A percentile compares a stretch with the other conserved stretches of the same genome.
Evolutionary conservation across 129 eudicot genomes (phyloP).

Genomic region (Smallanthus sonchifolius): DNA sequence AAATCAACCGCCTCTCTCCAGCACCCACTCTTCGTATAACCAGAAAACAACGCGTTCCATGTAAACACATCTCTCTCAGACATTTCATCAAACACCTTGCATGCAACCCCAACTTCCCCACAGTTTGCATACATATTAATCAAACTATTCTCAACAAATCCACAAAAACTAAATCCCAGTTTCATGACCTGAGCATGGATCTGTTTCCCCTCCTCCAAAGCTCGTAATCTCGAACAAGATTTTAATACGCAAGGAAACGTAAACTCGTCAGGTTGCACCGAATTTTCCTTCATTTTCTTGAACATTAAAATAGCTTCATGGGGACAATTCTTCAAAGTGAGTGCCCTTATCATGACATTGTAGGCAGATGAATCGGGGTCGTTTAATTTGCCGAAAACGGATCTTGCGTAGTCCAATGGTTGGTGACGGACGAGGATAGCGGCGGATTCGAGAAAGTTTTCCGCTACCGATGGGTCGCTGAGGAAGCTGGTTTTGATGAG

Average conservation of each 20-base stretch:
- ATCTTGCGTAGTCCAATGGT: conserved; percentile 39
- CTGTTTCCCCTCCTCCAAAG: conserved; percentile 43
- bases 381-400: conserved; percentile 28
- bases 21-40: conserved; percentile 33
- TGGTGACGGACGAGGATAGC: conserved; percentile 36
- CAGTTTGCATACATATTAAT: conserved; percentile 45
- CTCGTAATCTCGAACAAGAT: conserved; percentile 41
- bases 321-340: conserved; percentile 6
- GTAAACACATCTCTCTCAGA: conserved; percentile 35
- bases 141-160: conserved; percentile 38
- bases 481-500: conserved; percentile 44
- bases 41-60: conserved; percentile 54
- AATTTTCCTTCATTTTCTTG: conserved; percentile 31
- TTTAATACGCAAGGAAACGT: conserved; percentile 43
- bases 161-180: conserved; percentile 28
- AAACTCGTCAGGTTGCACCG: conserved; percentile 36
- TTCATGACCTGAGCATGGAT: conserved; percentile 43
- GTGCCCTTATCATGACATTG: conserved; percentile 43
- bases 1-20: conserved; percentile 38
- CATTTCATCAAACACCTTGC: conserved; percentile 49
- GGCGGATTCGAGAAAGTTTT: conserved; percentile 47
- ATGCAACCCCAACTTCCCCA: conserved; percentile 42
- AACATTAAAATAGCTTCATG: conserved; percentile 18
- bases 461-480: conserved; percentile 29
- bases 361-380: conserved; percentile 31